Conservation (phyloP, 163 green algal genomes). For the Chloroidium sp. region DNA sequence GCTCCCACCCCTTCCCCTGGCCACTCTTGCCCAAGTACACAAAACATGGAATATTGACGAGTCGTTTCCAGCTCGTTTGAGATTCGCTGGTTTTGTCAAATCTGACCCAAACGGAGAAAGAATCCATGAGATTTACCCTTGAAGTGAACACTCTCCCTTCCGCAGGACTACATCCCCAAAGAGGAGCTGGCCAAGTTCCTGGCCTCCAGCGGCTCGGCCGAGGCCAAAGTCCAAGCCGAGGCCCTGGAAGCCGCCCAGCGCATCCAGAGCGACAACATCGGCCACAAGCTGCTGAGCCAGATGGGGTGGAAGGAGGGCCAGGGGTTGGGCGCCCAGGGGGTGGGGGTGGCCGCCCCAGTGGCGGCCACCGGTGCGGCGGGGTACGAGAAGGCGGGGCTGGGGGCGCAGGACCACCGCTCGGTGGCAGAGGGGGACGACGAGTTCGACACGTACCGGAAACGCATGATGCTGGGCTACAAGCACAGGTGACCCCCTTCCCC, state of each 20-base stretch:
- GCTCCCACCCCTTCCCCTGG: too few relatives aligned
- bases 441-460: constrained; percentile 63
- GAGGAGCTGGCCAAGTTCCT: constrained; percentile 69
- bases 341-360: constrained; percentile 42
- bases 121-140: too few relatives aligned
- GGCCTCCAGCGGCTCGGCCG: constrained; percentile 14
- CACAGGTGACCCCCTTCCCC: constrained; percentile 13
- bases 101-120: too few relatives aligned
- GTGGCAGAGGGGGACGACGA: constrained; percentile 44
- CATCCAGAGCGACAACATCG: constrained; percentile 67
- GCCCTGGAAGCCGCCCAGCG: constrained; percentile 36
- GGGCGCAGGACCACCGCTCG: constrained; percentile 20
- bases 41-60: too few relatives aligned
- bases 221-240: constrained; percentile 18
- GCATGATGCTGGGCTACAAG: constrained; percentile 71
- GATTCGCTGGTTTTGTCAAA: too few relatives aligned
- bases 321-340: constrained; percentile 38
- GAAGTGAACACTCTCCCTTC: too few relatives aligned
- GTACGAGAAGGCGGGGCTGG: constrained; percentile 34
- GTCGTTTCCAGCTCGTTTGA: too few relatives aligned
- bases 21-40: too few relatives aligned
- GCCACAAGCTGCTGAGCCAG: constrained; percentile 71
- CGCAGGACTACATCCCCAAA: constrained; percentile 63
- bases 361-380: constrained; percentile 14
- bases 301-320: constrained; percentile 76